Evolutionary conservation across 306 rosid species (phyloP), one percentile per base, ranked within the genome.

Genomic region (Vigna mungo): DNA sequence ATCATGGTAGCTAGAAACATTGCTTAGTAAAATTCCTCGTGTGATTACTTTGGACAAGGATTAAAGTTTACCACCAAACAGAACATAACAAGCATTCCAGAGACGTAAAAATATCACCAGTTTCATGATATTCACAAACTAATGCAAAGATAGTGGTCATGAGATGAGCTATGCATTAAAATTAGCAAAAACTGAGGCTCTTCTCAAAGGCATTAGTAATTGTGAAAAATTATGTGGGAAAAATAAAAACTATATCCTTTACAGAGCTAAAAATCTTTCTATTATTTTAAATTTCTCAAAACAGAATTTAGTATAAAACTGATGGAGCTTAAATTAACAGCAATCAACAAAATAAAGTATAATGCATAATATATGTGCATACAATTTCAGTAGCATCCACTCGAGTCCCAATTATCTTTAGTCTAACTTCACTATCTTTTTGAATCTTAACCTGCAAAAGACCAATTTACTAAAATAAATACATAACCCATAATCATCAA

Each of bases 351-450:
- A 69, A 54, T n/a, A 20, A 70, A 59, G 66, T 32, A 76, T 10
- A 54, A 54, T 69, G 41, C 14, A 51, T 23, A 72, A 76, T 47
- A 72, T 43, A 60, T 23, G 34, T 62, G 64, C 91, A 51, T 91
- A 93, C 98, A 76, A 95, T 95, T 89, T 95, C 97, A 8, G 99
- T 92, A 46, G 97, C 99, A 76, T 95, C 99, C 30, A 95, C 99
- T 77, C 97, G 88, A 81, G 96, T 90, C 66, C 99, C 99, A 60
- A 95, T 95, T 80, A 95, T 95, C 90, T 95, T 95, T 30, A 95
- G 82, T 70, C 99, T 84, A 79, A 95, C 99, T 91, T 95, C 97
- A 72, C 99, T 95, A 27, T 95, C 99, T 71, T 95, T 95, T 84
- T 95, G 99, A 73, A 95, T 95, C 84, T 95, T 95, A 72, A 95